Evolutionary conservation across 2,329 filamentous ascomycete genomes (phyloP).

Genomic region (Epichloe gansuensis): DNA sequence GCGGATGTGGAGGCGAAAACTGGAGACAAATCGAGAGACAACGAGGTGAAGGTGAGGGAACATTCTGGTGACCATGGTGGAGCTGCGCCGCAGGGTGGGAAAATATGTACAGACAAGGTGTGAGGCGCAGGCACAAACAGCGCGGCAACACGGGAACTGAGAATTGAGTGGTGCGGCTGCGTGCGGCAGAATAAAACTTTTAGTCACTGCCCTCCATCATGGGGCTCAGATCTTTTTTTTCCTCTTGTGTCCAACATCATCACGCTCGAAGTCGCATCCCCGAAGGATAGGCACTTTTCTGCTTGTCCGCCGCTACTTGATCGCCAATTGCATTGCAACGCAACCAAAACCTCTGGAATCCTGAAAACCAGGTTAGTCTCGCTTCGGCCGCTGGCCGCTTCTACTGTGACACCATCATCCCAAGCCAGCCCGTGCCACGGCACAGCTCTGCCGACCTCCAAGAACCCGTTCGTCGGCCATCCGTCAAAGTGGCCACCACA

Average conservation of each 20-base stretch:
- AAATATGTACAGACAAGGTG: not conserved
- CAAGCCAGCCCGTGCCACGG: conserved; percentile 3
- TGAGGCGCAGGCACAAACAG: not conserved
- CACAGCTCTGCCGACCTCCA: conserved; percentile 2
- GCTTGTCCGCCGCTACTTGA: not conserved
- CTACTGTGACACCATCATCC: conserved; percentile 2
- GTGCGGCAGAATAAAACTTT: conserved; percentile 2
- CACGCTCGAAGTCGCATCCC: not conserved
- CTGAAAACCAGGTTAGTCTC: conserved; percentile 4
- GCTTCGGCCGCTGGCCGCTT: conserved; percentile 7
- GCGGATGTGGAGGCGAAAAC: conserved; percentile 1
- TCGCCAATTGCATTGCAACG: conserved; percentile 2
- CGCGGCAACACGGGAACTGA: not conserved
- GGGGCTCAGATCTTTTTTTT: too few relatives aligned
- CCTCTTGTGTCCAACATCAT: not conserved
- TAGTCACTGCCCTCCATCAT: not conserved
- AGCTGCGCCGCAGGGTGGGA: not conserved
- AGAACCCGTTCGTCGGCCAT: conserved; percentile 7
- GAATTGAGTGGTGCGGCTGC: not conserved
- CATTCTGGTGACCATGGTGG: not conserved
- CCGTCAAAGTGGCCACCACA: conserved; percentile 6
- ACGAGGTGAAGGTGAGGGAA: not conserved
- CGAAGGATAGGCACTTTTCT: not conserved
- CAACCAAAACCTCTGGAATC: conserved; percentile 1
- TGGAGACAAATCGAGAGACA: not conserved